Base-by-base conservation (phyloP, 352 stramenopile species). In the Phytophthora pisi region DNA sequence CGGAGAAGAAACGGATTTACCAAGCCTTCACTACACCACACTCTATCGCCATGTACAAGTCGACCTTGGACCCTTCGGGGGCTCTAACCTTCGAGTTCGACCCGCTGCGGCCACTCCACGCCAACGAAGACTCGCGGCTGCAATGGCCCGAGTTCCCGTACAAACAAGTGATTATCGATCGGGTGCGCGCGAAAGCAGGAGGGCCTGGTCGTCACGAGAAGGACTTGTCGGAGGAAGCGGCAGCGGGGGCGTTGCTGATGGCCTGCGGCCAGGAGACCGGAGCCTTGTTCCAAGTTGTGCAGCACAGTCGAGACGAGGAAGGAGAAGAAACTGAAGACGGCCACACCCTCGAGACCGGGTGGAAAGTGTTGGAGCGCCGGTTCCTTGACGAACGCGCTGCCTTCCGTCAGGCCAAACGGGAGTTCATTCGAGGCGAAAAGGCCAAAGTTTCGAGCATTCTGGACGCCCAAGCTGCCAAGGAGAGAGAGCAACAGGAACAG, bases 91-190 rank as follows among this genome's bases (percentile, higher is more conserved):
- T 92, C 51, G 73, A 76, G 5, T 90, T 89, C 51, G 84, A 92
- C 45, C 81, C 81, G 5, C 38, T 92, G 11, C 69, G 70, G 4
- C 61, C 78, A 13, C 58, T 81, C 4, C 79, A 92, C 52, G 72
- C 79, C 9, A 75, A 78, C 38, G 65, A 81, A 4, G 67, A 78
- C 45, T 82, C 81, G 18, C 51, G 67, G 24, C 58, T 92, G 34
- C 58, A 56, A 46, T 92, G 81, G 84, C 78, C 76, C 11, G 84
- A 90, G 56, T 92, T 74, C 60, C 84, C 84, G 0, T 92, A 84
- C 75, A 92, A 92, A 57, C 81, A 89, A 60, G 80, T 89, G 52
- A 50, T 70, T 16, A 83, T 92, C 30, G 73, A 89, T 11, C 81
- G 78, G 7, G 75, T 90, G 5, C 76, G 75, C 2, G 40, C 59